Conservation (phyloP, 768 basidiomycete species). For the Gymnopilus dilepis region DNA sequence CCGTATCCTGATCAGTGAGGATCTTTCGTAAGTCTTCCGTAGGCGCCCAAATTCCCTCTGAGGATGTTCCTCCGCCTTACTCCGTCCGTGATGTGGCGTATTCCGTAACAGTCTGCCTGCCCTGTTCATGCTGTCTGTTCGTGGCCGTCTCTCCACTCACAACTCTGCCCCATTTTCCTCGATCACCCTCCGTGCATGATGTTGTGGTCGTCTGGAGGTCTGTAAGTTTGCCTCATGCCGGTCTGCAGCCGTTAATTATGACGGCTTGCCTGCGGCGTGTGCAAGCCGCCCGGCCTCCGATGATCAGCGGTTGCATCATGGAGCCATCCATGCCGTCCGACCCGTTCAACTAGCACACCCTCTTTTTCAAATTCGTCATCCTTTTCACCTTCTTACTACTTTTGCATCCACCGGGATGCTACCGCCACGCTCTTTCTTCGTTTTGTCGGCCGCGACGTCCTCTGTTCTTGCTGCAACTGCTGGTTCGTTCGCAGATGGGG, state of each 20-base stretch:
- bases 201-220: not conserved
- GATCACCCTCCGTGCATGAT: not conserved
- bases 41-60: no score
- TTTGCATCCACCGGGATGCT: conserved; percentile 8
- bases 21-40: no score
- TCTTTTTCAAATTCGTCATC: not conserved
- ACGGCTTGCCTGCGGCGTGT: no score
- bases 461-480: conserved; percentile 36
- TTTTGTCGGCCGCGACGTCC: not conserved
- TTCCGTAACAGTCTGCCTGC: no score
- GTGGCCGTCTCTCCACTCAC: no score
- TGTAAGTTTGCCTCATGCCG: not conserved
- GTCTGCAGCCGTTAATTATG: not conserved
- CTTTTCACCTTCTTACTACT: not conserved
- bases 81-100: no score
- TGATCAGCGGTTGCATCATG: not conserved
- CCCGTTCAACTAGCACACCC: not conserved
- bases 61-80: no score
- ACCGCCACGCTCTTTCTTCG: conserved; percentile 9
- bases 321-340: no score
- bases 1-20: no score
- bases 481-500: conserved; percentile 53
- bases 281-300: not conserved
- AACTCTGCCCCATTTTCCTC: no score
- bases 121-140: not conserved